Evolutionary conservation across 148 eudicot genomes (phyloP), one percentile per base, ranked within the genome.

Genomic region (Silene latifolia): DNA sequence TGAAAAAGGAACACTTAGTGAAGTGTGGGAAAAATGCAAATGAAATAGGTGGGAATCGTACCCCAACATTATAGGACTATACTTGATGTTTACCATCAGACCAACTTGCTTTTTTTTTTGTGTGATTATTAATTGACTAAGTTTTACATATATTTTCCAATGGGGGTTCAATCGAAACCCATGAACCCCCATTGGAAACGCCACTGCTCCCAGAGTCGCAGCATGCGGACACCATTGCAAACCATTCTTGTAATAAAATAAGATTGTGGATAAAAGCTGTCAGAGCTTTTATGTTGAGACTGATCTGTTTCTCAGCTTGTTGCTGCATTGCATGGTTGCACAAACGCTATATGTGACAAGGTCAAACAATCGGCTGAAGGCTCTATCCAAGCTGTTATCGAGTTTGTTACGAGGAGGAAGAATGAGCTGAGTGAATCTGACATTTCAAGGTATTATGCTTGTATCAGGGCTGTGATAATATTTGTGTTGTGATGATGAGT

Each of bases 301-400:
- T 54, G 10, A 66, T 72, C 71, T 72, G 46, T 66, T 67, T 51
- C 59, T 81, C 96, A 95, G 99, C 97, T 95, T 84, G 94, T 89
- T 77, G 89, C 89, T 27, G 86, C 94, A 35, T 84, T 95, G 80
- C 83, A 85, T 87, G 87, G 86, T 69, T 87, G 99, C 84, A 87
- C 96, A 47, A 66, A 76, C 62, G 93, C 99, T 68, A 83, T 95
- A 86, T 92, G 97, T 85, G 97, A 95, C 74, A 95, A 90, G 82
- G 73, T 87, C 77, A 95, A 84, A 82, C 96, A 89, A 76, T 95
- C 99, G 79, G 97, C 99, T 58, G 99, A 95, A 86, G 96, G 94
- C 71, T 88, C 93, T 63, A 90, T 95, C 71, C 93, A 92, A 82
- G 97, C 97, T 21, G 91, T 91, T 65, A 81, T 83, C 42, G 97